Evolutionary conservation across 1,139 yeast genomes (phyloP), one percentile per base, ranked within the genome.

Genomic region (Sugiyamaella castrensis): DNA sequence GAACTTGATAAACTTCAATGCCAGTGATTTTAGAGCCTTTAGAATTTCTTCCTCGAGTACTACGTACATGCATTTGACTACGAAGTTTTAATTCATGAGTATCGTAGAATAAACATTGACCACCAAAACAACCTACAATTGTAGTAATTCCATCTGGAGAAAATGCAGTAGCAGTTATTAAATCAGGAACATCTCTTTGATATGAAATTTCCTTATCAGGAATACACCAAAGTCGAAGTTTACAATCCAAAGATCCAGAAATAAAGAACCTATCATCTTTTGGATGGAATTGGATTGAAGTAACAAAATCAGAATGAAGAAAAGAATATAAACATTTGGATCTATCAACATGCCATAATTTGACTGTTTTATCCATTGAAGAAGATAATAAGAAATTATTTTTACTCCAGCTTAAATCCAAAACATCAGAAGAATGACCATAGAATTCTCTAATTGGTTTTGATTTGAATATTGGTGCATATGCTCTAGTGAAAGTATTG

Each of bases 341-440:
- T 43, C 91, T 72, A 40, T 86, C 87, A 10, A 84, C 77, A 65
- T 91, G 95, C 97, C 97, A 91, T 42, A 91, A 69, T 53, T 80
- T 77, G 1, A 82, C 95, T 0, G 95, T 84, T 56, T 80, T 79
- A 67, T 91, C 98, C 86, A 87, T 87, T 7, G 95, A 84, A 2
- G 95, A 84, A 0, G 95, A 76, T 1, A 89, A 64, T 30, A 91
- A 66, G 56, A 91, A 91, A 61, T 84, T 84, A 67, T 89, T 89
- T 57, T 84, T 85, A 50, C 95, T 84, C 98, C 98, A 91, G 59
- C 87, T 87, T 37, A 91, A 64, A 9, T 87, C 80, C 32, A 88
- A 68, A 26, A 91, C 75, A 53, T 87, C 85, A 43, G 79, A 78
- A 0, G 77, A 68, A 65, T 91, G 98, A 26, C 88, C 95, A 41